Percentiles rank a stretch among this genome's conserved stretches.
phyloP scores from a whole-genome alignment of 805 yeast species.

The Starmerella tilneyi region DNA sequence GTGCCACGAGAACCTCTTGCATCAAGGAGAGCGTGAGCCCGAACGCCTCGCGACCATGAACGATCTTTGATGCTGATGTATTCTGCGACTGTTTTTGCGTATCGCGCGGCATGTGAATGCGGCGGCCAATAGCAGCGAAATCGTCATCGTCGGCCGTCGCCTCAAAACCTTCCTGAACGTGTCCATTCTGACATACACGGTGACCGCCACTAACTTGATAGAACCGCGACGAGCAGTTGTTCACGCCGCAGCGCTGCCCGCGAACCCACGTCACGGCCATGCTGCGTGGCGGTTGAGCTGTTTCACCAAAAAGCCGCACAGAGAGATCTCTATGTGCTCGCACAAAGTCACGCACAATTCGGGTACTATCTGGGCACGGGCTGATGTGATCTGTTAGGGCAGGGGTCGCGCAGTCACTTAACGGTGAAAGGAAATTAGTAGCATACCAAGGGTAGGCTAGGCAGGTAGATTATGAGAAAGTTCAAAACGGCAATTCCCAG shows the following conservation, averaged over 20 bases:
- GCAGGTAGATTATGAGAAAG: too few relatives aligned
- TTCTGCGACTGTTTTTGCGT: background rate
- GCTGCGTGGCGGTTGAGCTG: too few relatives aligned
- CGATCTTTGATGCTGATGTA: background rate
- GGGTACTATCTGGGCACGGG: too few relatives aligned
- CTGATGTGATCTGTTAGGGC: too few relatives aligned
- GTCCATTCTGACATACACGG: constrained; percentile 81
- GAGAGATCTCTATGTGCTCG: too few relatives aligned
- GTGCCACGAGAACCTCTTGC: constrained; percentile 16
- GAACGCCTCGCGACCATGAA: constrained; percentile 14
- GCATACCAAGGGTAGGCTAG: too few relatives aligned
- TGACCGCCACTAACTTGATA: constrained; percentile 69
- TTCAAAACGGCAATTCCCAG: too few relatives aligned
- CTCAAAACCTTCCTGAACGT: constrained; percentile 71
- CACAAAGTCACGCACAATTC: too few relatives aligned
- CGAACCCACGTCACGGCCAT: constrained; percentile 38
- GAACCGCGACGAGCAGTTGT: constrained; percentile 72
- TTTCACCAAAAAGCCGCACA: too few relatives aligned
- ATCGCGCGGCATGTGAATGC: constrained; percentile 15
- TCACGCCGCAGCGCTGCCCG: constrained; percentile 82
- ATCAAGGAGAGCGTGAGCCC: constrained; percentile 1
- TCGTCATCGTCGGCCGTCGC: constrained; percentile 38
- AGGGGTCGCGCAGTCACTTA: too few relatives aligned
- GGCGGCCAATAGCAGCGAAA: constrained; percentile 28
- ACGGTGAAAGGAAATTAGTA: too few relatives aligned